Evolutionary conservation across 108 stramenopile species (phyloP), one percentile per base, ranked within the genome.

Genomic region (Fragilariopsis cylindrus): DNA sequence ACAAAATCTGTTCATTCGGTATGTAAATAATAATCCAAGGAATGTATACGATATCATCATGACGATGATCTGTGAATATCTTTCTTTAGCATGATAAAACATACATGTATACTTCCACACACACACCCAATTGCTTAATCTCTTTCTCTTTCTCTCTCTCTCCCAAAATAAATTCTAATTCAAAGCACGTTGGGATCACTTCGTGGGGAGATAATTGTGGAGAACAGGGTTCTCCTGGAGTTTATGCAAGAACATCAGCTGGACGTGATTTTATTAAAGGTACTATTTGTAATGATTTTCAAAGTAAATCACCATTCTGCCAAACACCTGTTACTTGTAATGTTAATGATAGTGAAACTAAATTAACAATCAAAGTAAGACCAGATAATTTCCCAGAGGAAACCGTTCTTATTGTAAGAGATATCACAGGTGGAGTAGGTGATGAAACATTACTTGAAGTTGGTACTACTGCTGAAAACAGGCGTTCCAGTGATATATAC

Each of bases 101-200:
- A 30, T 30, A 30, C 2, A 30, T 30, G 30, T 30, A 30, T 30
- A 30, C 30, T 30, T 30, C 30, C 30, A 30, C 30, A 30, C 30
- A 30, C 30, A 30, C 30, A 30, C 30, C 30, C 30, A 30, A 30
- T 30, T 30, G 30, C 30, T 30, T 2, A 30, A 30, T 30, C 1
- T 30, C 30, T 30, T 30, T 30, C 30, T 30, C 30, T 30, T 30
- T 30, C 2, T 30, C 58, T 16, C 58, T 60, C 9, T 21, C 41
- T 4, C 21, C 19, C 4, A 60, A 21, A 21, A 5, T 7, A 21
- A 30, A 16, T 11, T n/a, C 6, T n/a, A 56, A 56, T 6, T 5
- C 9, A 9, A 40, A 16, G 11, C 58, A 60, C 58, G 77, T 72
- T 79, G 84, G 9, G 82, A 80, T 53, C 72, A 82, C 7, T 74